Conservation (phyloP, 345 rosid genomes). For the Eucalyptus guilfoylei region DNA sequence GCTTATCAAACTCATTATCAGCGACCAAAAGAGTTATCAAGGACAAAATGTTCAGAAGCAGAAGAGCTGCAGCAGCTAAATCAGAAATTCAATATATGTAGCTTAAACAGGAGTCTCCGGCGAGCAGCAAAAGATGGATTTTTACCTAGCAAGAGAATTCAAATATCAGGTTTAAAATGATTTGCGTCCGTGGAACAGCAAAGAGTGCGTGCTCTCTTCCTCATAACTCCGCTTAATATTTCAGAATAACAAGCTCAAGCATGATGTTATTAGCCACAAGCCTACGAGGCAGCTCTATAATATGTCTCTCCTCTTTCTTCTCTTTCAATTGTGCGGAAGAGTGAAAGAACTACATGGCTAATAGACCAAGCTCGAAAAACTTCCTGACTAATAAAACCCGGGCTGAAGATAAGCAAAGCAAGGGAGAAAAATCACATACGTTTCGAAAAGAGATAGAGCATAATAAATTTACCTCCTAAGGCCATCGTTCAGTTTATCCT, state of each 20-base stretch:
- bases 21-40: background rate
- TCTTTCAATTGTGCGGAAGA: background rate
- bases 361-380: background rate
- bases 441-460: background rate
- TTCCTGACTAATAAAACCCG: background rate
- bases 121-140: background rate
- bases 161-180: background rate
- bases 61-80: background rate
- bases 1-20: background rate
- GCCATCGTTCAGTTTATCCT: slow-evolving; percentile 58
- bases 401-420: background rate
- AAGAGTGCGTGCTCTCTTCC: background rate
- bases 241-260: background rate
- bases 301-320: background rate
- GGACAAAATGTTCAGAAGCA: background rate
- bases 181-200: background rate
- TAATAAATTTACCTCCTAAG: slow-evolving; percentile 2
- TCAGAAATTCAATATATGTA: background rate
- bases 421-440: background rate
- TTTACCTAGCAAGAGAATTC: background rate
- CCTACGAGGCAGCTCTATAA: background rate
- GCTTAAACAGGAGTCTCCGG: background rate
- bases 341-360: background rate
- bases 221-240: background rate
- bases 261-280: background rate